These are phyloP conservation scores for Entomortierella chlamydospora DNA, from an alignment of 192 early-diverging fungal genomes.

Conservation along the genomic window DNA sequence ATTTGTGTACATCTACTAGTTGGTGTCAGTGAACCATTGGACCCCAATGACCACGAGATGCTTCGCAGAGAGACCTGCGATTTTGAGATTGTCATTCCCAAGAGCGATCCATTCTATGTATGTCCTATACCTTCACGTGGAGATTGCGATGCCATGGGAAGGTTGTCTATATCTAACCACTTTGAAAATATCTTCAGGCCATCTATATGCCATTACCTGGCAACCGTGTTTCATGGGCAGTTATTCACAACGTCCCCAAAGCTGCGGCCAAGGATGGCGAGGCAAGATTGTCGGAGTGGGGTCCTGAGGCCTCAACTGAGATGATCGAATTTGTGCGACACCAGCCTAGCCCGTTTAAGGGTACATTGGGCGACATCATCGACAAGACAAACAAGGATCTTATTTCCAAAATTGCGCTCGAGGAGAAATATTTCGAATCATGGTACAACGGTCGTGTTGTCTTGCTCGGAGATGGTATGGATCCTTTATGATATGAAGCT, in stretches of 20 bases:
- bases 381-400: conserved; percentile 31
- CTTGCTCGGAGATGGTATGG: conserved; percentile 40
- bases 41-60: conserved; percentile 37
- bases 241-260: conserved; percentile 38
- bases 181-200: conserved; percentile 5
- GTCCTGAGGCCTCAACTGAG: conserved; percentile 30
- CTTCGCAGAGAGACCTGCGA: conserved; percentile 31
- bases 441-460: conserved; percentile 48
- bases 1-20: no score
- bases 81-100: conserved; percentile 53
- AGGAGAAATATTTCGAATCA: conserved; percentile 47
- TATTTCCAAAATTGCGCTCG: conserved; percentile 48
- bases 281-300: conserved; percentile 39
- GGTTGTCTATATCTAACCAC: background rate
- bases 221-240: conserved; percentile 44
- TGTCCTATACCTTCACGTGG: background rate
- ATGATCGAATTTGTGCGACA: conserved; percentile 45
- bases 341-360: conserved; percentile 35
- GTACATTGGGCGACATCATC: conserved; percentile 37
- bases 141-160: background rate
- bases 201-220: conserved; percentile 52
- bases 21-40: conserved; percentile 43
- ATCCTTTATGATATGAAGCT: background rate
- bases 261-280: conserved; percentile 27
- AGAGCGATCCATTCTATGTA: conserved; percentile 50